Evolutionary conservation across 345 rosid species (phyloP).

Genomic region (Eucalyptus grandis): DNA sequence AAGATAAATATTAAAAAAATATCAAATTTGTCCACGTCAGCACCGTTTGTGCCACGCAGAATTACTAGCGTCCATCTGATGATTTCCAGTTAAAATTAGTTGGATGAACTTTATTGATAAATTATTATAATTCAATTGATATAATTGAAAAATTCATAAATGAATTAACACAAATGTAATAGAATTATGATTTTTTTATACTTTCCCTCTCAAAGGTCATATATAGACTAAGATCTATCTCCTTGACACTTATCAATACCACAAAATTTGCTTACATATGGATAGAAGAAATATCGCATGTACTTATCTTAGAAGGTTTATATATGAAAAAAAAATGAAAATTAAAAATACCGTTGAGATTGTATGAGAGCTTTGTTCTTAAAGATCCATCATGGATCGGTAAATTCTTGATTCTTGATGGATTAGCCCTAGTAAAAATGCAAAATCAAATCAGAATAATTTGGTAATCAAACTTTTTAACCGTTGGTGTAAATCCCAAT

Average conservation of each 20-base stretch:
- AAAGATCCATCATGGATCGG: background rate
- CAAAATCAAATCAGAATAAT: background rate
- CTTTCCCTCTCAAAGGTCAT: background rate
- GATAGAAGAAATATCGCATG: background rate
- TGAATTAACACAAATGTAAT: too few species aligned
- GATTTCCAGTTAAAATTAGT: too few species aligned
- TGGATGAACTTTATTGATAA: background rate
- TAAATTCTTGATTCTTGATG: background rate
- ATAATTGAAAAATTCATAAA: too few species aligned
- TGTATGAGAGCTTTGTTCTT: background rate
- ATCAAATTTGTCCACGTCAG: accelerated
- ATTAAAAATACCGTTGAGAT: background rate
- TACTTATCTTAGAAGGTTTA: background rate
- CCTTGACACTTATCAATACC: background rate
- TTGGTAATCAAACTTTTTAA: background rate
- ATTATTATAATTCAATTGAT: background rate
- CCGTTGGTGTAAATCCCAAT: background rate
- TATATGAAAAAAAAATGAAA: background rate
- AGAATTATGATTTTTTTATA: background rate
- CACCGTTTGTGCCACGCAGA: accelerated
- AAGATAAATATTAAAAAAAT: too few species aligned
- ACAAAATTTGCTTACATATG: background rate
- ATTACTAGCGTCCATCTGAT: too few species aligned
- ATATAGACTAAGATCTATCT: background rate
- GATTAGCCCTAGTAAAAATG: background rate